These are phyloP conservation scores for Corynascus novoguineensis DNA, from an alignment of 495 filamentous ascomycete genomes.

Conservation along the genomic window DNA sequence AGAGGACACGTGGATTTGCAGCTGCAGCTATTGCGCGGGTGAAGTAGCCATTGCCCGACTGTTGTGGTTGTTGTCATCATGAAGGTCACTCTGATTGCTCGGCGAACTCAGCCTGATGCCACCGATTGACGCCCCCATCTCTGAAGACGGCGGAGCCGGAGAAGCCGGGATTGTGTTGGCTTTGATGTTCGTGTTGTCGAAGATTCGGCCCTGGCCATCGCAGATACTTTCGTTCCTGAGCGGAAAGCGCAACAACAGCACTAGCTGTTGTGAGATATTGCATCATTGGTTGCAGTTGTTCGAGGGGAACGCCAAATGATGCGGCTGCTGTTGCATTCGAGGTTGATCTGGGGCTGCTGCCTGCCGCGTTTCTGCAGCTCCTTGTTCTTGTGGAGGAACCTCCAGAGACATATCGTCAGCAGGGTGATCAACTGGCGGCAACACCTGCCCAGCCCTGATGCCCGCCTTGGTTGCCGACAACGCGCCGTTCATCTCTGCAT, in stretches of 20 bases:
- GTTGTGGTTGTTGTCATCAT: background rate
- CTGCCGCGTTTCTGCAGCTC: background rate
- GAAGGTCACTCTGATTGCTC: background rate
- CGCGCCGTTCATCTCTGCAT: slow-evolving; percentile 6
- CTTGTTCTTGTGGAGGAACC: slow-evolving; percentile 23
- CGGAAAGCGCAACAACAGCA: background rate
- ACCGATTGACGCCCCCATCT: slow-evolving; percentile 18
- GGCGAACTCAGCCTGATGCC: slow-evolving; percentile 17
- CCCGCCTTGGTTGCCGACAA: slow-evolving; percentile 28
- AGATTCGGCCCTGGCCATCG: background rate
- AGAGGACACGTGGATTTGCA: background rate
- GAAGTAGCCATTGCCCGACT: background rate
- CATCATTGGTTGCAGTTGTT: background rate
- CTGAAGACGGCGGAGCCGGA: background rate
- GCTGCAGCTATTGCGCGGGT: background rate
- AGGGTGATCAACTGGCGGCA: slow-evolving; percentile 18
- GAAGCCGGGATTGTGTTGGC: background rate
- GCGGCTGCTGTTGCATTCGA: background rate
- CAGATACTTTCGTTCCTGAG: background rate
- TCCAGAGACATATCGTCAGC: slow-evolving; percentile 19
- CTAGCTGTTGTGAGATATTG: slow-evolving; percentile 9
- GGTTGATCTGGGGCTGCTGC: background rate
- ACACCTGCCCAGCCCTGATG: slow-evolving; percentile 26
- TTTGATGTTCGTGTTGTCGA: background rate
- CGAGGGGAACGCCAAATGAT: background rate